A percentile compares a stretch with the other conserved stretches of the same genome.
These are phyloP conservation scores for Torulaspora microellipsoides DNA, from an alignment of 805 yeast genomes.

Conservation along the genomic window DNA sequence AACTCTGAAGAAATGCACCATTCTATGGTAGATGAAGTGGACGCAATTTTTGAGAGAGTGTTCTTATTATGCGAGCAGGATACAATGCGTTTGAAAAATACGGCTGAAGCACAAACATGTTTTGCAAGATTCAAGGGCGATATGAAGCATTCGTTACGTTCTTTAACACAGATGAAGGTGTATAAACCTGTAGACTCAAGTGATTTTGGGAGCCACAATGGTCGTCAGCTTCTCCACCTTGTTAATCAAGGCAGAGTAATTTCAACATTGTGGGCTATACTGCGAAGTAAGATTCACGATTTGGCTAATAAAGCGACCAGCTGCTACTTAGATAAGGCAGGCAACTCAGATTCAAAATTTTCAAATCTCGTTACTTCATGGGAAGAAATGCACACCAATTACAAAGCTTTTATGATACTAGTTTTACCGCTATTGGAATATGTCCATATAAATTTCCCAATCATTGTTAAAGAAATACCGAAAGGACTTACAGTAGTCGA, in stretches of 20 bases:
- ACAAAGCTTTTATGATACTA: not conserved
- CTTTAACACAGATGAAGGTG: not conserved
- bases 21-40: not conserved
- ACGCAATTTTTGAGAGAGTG: not conserved
- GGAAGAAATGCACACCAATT: conserved; percentile 1
- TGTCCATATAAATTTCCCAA: conserved; percentile 10
- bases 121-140: not conserved
- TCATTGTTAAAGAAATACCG: conserved; percentile 5
- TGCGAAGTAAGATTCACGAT: not conserved
- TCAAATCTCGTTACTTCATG: conserved; percentile 1
- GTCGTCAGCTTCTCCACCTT: too few species aligned
- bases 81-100: not conserved
- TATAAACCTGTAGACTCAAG: too few species aligned
- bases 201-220: too few species aligned
- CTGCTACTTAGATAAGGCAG: not conserved
- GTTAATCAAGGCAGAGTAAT: not conserved
- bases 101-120: conserved; percentile 1
- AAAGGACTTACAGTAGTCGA: conserved; percentile 1
- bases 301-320: not conserved
- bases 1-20: not conserved
- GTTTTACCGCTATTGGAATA: conserved; percentile 14
- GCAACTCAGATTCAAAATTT: not conserved
- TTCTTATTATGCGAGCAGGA: not conserved
- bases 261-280: conserved; percentile 1
- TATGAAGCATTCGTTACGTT: not conserved